Percentiles rank a stretch among this genome's conserved stretches.
Evolutionary conservation across 2,329 filamentous ascomycete genomes (phyloP).

Genomic region (Fusarium pilosicola): DNA sequence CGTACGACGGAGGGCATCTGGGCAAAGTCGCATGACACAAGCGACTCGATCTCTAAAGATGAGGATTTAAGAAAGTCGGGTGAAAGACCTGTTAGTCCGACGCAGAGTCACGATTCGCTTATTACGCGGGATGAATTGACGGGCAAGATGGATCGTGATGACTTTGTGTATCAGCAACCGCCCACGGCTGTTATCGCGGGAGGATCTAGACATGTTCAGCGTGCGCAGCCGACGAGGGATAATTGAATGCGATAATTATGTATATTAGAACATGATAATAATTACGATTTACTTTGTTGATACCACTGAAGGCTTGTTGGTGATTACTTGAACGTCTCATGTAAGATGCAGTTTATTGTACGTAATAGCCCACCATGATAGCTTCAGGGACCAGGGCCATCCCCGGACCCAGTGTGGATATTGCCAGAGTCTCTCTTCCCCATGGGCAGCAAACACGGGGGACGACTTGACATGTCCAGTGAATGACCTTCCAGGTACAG

Average conservation of each 20-base stretch:
- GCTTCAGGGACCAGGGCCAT: slow-evolving; percentile 18
- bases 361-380: slow-evolving; percentile 28
- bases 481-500: background rate
- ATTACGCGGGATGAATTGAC: slow-evolving; percentile 38
- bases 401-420: slow-evolving; percentile 26
- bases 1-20: slow-evolving; percentile 43
- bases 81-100: slow-evolving; percentile 37
- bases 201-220: slow-evolving; percentile 24
- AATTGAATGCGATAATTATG: slow-evolving; percentile 3
- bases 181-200: slow-evolving; percentile 32
- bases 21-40: slow-evolving; percentile 34
- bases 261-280: background rate
- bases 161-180: slow-evolving; percentile 19
- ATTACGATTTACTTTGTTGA: slow-evolving; percentile 17
- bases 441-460: background rate
- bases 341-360: slow-evolving; percentile 19
- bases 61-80: slow-evolving; percentile 28
- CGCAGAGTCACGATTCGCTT: slow-evolving; percentile 44
- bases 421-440: background rate
- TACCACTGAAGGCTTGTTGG: background rate
- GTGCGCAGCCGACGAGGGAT: slow-evolving; percentile 14
- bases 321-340: background rate
- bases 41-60: slow-evolving; percentile 33
- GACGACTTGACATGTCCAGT: background rate
- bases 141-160: slow-evolving; percentile 24